Conservation (phyloP, 805 yeast species). For the Priceomyces carsonii region DNA sequence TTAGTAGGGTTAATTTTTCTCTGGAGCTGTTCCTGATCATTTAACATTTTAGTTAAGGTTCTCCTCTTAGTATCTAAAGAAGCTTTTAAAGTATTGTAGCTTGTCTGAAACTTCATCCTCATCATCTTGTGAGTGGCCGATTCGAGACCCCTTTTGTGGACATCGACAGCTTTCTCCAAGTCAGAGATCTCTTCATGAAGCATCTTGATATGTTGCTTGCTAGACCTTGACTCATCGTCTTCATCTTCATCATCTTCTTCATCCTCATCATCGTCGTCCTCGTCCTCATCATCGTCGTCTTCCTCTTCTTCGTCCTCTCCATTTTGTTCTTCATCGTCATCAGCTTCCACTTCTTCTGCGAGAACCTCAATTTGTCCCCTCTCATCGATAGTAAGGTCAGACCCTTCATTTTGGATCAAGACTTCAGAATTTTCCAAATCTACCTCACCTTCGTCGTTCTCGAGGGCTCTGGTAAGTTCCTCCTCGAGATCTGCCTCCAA, state of each 20-base stretch:
- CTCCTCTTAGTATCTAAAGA: constrained; percentile 80
- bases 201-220: constrained; percentile 55
- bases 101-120: constrained; percentile 82
- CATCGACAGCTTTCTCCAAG: constrained; percentile 71
- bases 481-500: constrained; percentile 45
- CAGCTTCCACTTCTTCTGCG: constrained; percentile 25
- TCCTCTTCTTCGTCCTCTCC: constrained; percentile 53
- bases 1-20: constrained; percentile 21
- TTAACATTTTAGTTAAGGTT: constrained; percentile 47
- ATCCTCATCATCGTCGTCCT: constrained; percentile 53
- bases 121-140: constrained; percentile 81
- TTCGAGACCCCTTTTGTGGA: constrained; percentile 69
- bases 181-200: constrained; percentile 85
- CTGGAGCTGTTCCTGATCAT: constrained; percentile 26
- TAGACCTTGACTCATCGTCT: constrained; percentile 54
- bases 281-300: constrained; percentile 57
- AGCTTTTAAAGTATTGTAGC: constrained; percentile 71
- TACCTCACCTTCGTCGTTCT: constrained; percentile 30
- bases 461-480: constrained; percentile 59
- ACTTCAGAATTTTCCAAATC: constrained; percentile 5
- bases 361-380: constrained; percentile 10
- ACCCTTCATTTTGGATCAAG: constrained; percentile 15
- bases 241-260: constrained; percentile 51
- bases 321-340: constrained; percentile 46
- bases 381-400: too few relatives aligned